phyloP scores from a whole-genome alignment of 208 protist genomes.

The Acanthamoeba sp. region DNA sequence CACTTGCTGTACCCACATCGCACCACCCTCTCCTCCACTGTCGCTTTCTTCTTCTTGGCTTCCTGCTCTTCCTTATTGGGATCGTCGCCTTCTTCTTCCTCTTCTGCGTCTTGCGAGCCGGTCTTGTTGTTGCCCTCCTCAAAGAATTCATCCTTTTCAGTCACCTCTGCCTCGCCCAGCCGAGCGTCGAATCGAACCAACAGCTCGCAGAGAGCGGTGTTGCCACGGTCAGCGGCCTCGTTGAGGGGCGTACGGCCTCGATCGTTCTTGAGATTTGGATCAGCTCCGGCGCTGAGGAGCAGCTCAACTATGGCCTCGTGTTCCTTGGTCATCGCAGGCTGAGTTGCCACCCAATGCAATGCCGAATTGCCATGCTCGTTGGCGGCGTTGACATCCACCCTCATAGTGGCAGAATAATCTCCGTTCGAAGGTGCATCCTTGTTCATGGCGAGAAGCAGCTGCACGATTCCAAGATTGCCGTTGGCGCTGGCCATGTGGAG shows the following conservation, averaged over 20 bases:
- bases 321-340: not conserved
- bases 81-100: not conserved
- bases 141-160: conserved; percentile 14
- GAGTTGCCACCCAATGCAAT: conserved; percentile 8
- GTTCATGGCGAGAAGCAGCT: not conserved
- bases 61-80: not conserved
- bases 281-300: not conserved
- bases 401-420: not conserved
- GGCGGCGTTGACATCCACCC: not conserved
- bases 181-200: not conserved
- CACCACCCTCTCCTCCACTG: not conserved
- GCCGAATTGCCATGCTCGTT: conserved; percentile 31
- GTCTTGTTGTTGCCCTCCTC: not conserved
- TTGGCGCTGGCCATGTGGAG: conserved; percentile 62
- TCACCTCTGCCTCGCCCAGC: not conserved
- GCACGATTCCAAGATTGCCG: conserved; percentile 49
- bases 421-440: not conserved
- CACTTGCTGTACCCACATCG: conserved; percentile 1
- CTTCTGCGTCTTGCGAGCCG: not conserved
- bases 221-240: not conserved
- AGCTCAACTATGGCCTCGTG: conserved; percentile 1
- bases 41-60: not conserved
- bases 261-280: conserved; percentile 16
- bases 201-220: not conserved
- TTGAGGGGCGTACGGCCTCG: conserved; percentile 8